Conservation (phyloP, 2,329 filamentous ascomycete species). For the Calonectria fujianensis region DNA sequence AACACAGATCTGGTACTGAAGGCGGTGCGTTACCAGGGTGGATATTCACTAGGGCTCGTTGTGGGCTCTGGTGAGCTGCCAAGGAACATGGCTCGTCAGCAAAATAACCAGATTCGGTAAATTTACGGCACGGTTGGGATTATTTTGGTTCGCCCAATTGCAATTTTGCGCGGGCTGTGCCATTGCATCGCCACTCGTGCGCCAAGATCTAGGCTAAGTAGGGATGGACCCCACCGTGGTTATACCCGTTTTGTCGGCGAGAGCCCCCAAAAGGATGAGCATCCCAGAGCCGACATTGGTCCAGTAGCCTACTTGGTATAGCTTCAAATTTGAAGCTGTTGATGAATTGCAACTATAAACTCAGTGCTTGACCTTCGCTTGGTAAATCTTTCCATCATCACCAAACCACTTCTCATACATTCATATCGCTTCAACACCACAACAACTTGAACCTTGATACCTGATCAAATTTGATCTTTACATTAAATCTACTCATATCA, state of each 20-base stretch:
- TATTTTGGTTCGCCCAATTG: conserved; percentile 8
- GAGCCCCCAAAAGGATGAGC: background rate
- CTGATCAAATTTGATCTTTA: background rate
- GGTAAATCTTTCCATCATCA: background rate
- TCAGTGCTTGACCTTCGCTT: background rate
- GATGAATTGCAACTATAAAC: conserved; percentile 13
- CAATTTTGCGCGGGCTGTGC: background rate
- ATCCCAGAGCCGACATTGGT: conserved; percentile 8
- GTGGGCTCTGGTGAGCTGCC: background rate
- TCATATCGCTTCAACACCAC: background rate
- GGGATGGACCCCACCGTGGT: conserved; percentile 4
- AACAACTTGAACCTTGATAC: background rate
- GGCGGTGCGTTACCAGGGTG: background rate
- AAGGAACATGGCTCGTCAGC: background rate
- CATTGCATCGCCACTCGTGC: background rate
- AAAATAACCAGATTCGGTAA: background rate
- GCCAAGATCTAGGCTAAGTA: conserved; percentile 1
- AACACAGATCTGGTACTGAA: background rate
- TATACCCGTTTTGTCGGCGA: conserved; percentile 1
- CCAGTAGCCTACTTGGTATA: background rate
- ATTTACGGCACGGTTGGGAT: background rate
- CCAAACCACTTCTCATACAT: background rate
- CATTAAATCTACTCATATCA: background rate
- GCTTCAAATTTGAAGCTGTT: background rate
- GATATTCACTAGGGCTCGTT: background rate